phyloP scores from a whole-genome alignment of 495 filamentous ascomycete species.

The Cladorrhinum samala region DNA sequence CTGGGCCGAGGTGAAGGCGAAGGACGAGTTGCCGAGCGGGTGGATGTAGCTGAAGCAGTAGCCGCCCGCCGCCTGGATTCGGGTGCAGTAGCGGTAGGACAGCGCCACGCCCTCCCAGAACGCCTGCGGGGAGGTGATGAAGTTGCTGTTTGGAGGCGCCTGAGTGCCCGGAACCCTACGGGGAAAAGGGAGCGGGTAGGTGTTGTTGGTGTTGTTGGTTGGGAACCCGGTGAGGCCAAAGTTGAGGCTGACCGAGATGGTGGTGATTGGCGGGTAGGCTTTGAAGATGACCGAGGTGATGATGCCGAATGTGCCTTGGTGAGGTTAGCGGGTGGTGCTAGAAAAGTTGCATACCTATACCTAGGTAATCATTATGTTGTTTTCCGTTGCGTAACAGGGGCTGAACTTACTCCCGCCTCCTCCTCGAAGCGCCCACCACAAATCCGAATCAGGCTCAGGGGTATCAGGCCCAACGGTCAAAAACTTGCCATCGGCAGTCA shows the following conservation, averaged over 20 bases:
- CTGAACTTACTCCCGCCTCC: constrained; percentile 45
- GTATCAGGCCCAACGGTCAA: constrained; percentile 44
- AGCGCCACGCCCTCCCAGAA: constrained; percentile 45
- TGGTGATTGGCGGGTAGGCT: constrained; percentile 28
- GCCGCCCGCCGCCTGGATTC: constrained; percentile 34
- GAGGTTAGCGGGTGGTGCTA: background rate
- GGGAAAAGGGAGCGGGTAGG: constrained; percentile 18
- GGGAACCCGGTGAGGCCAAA: constrained; percentile 6
- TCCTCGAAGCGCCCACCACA: constrained; percentile 59
- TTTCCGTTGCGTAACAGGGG: background rate
- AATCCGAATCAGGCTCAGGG: constrained; percentile 37
- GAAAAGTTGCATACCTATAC: background rate
- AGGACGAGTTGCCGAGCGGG: constrained; percentile 27
- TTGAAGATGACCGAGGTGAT: constrained; percentile 46
- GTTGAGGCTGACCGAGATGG: constrained; percentile 15
- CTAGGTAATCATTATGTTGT: background rate
- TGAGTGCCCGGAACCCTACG: constrained; percentile 18
- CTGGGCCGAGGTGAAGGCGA: constrained; percentile 28
- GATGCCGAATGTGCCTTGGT: constrained; percentile 48
- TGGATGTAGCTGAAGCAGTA: constrained; percentile 41
- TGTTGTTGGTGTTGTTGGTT: constrained; percentile 5
- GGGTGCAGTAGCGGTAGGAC: constrained; percentile 35
- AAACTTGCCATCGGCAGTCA: constrained; percentile 50
- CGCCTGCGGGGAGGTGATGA: constrained; percentile 31
- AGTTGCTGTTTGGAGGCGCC: constrained; percentile 15